Evolutionary conservation across 75 land plant species (phyloP), one percentile per base, ranked within the genome.

Genomic region (Cupressus sempervirens): DNA sequence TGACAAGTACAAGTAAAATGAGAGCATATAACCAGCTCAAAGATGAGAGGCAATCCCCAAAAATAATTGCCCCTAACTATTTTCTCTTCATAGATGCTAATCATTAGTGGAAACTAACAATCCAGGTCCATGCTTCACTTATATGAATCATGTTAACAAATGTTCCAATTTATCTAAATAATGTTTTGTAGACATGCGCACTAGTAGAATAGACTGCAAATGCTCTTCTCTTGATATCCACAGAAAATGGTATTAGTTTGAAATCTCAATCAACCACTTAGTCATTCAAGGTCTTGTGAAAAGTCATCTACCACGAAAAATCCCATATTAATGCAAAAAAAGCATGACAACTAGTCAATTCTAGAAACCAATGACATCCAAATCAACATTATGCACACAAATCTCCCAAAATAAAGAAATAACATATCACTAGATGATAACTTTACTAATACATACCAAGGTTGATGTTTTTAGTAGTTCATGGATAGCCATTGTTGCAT

Each of bases 401-500:
- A n/a, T 29, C 50, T 76, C 45, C 8, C 35, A 84, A 43, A 72
- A 36, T 14, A 83, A 18, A 34, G 10, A 29, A 29, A 41, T 46
- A 16, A 83, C 4, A 18, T 20, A 75, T n/a, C n/a, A 20, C 18
- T 84, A 41, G 16, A 87, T 16, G 8, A 15, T n/a, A 29, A 82
- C 5, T 18, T 56, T 50, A 16, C 29, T 38, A 36, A 83, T 73
- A 83, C 97, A 50, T 90, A 97, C 99, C 79, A 95, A 96, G 30
- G 98, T 94, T 73, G 99, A 96, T 87, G 92, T 87, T 83, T 97
- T 97, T 76, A 96, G 79, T 23, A 97, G 90, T 91, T 97, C 98
- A 81, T 98, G 89, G 14, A 97, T 92, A 46, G 98, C 98, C 98
- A 97, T 96, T 43, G 99, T 97, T 14, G 99, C 99, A 89, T 97